Evolutionary conservation across 805 yeast species (phyloP), one percentile per base, ranked within the genome.

Genomic region (Candida orba): DNA sequence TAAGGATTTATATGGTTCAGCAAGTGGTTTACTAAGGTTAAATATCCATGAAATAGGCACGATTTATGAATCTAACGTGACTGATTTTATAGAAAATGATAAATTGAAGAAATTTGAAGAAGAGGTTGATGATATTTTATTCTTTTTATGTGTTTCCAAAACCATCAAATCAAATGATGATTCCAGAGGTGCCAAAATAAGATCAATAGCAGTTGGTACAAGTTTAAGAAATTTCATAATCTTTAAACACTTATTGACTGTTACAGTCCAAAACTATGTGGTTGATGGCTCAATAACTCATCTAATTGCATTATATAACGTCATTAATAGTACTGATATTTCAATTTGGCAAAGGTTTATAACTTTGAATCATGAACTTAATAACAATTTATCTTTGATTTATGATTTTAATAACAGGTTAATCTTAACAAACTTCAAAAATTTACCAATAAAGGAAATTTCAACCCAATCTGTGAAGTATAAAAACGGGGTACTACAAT

Each of bases 171-270:
- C 40, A 3, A 69, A 68, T 34, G 43, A 54, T 8, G 53, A 58
- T 14, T 71, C 67, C 42, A 66, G 90, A 52, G 89, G 89, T 2
- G 75, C 79, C 3, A 63, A 65, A 15, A 79, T 83, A 44, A 76
- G 75, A 53, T 67, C 85, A 3, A 64, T 83, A 44, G 75, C 83
- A 6, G 61, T 83, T 9, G 72, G 81, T 2, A 78, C 88, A 3
- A 64, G 68, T 13, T 60, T 76, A 41, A 60, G 70, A 31, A 76
- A 68, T 54, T 78, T 78, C 57, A 72, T 72, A 45, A 70, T 73
- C 33, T 78, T 80, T 62, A 76, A 75, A 53, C 87, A 86, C 8
- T 52, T 81, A 42, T 55, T 82, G 34, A 58, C 76, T 37, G 68
- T 77, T 31, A 68, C 79, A 6, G 64, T 81, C 36, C 80, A 59